A percentile compares a stretch with the other conserved stretches of the same genome.
phyloP scores from a whole-genome alignment of 495 filamentous ascomycete genomes.

The Penicillium daleae region DNA sequence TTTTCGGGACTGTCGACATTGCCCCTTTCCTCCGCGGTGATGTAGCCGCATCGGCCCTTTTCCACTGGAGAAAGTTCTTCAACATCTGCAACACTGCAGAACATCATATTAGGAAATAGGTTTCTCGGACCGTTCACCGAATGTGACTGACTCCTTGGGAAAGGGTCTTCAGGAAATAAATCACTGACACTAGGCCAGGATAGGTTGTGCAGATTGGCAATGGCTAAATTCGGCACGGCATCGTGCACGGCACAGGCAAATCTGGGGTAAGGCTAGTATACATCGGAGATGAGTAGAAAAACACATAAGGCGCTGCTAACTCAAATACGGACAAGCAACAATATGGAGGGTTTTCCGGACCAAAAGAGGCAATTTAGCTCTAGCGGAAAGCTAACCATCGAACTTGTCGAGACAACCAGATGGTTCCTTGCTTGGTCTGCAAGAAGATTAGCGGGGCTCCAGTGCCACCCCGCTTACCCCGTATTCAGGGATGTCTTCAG shows the following conservation, averaged over 20 bases:
- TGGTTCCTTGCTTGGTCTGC: background rate
- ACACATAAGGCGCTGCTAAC: background rate
- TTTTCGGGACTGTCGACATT: background rate
- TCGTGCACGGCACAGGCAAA: background rate
- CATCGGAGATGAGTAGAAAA: background rate
- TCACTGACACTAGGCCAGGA: background rate
- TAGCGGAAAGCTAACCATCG: background rate
- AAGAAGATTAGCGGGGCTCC: constrained; percentile 3
- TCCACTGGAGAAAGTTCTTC: constrained; percentile 5
- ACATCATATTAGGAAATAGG: background rate
- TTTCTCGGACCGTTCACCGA: constrained; percentile 1
- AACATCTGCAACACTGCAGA: background rate
- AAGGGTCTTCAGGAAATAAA: background rate
- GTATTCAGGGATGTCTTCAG: background rate
- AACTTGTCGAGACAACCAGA: background rate
- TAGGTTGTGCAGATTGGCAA: background rate
- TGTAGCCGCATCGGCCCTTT: constrained; percentile 8
- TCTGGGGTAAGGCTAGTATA: background rate
- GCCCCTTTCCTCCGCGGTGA: constrained; percentile 12
- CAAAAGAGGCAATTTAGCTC: constrained; percentile 12
- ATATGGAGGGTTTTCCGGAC: constrained; percentile 7
- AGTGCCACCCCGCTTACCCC: constrained; percentile 4
- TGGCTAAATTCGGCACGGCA: constrained; percentile 5
- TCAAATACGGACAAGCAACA: background rate
- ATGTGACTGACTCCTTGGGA: background rate